Conservation (phyloP, 129 eudicot species). For the Escallonia rubra region DNA sequence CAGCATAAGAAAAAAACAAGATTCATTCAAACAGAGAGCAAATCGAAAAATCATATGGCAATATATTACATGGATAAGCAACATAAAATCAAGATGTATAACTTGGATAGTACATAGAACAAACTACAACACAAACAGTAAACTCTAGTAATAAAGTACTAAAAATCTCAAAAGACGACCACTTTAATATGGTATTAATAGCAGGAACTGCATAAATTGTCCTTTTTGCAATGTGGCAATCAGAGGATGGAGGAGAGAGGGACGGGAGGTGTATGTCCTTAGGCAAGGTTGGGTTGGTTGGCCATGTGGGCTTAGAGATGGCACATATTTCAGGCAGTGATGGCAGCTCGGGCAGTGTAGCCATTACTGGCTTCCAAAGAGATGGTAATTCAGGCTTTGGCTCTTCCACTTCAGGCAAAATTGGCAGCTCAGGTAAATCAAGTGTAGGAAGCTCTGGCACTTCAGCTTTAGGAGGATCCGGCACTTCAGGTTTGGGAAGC, state of each 20-base stretch:
- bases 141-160: no score
- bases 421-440: neutral
- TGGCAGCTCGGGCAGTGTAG: conserved; percentile 13
- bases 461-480: no score
- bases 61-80: no score
- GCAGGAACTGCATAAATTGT: neutral
- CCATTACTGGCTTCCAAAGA: neutral
- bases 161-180: no score
- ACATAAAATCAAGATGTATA: no score
- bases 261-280: neutral
- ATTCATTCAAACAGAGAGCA: no score
- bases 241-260: neutral
- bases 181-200: neutral
- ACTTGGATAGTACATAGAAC: no score
- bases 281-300: conserved; percentile 10
- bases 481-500: no score
- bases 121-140: no score
- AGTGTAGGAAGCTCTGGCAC: neutral
- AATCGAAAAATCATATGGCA: no score
- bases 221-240: no score
- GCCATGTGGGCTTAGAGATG: conserved; percentile 8
- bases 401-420: neutral
- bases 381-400: neutral
- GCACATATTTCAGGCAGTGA: conserved; percentile 6
- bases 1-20: no score